Percentiles rank a stretch among this genome's conserved stretches.
phyloP scores from a whole-genome alignment of 1,284 basidiomycete species.

The Neonothopanus nambi region DNA sequence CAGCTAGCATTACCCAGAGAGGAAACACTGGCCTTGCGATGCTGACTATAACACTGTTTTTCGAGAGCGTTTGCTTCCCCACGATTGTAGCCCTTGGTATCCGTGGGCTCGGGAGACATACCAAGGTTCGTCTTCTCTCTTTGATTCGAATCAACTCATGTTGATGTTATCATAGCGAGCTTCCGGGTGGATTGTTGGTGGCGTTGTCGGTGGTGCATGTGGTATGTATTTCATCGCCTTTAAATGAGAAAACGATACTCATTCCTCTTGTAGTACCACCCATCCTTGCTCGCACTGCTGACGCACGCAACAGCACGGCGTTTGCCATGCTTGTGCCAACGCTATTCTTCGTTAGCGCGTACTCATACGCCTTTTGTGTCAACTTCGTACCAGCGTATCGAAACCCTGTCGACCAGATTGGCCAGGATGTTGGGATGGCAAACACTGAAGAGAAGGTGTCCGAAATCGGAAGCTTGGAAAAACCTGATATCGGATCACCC shows the following conservation, averaged over 20 bases:
- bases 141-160: background rate
- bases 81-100: constrained; percentile 37
- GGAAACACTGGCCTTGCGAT: constrained; percentile 32
- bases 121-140: constrained; percentile 22
- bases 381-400: constrained; percentile 33
- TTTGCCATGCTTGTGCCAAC: constrained; percentile 33
- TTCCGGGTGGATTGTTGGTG: constrained; percentile 33
- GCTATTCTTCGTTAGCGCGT: constrained; percentile 31
- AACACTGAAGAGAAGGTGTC: too few species aligned
- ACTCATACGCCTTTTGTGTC: constrained; percentile 29
- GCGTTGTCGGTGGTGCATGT: constrained; percentile 34
- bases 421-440: constrained; percentile 5
- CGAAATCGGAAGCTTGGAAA: too few species aligned
- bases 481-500: too few species aligned
- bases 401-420: constrained; percentile 28
- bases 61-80: constrained; percentile 37
- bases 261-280: constrained; percentile 26
- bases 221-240: constrained; percentile 18
- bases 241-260: background rate
- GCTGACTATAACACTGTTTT: constrained; percentile 33
- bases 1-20: constrained; percentile 29
- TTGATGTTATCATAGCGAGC: constrained; percentile 21
- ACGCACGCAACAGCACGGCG: constrained; percentile 32
- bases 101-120: constrained; percentile 33
- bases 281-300: constrained; percentile 32